Evolutionary conservation across 2,329 filamentous ascomycete genomes (phyloP), one percentile per base, ranked within the genome.

Genomic region (Fusarium devonianum): DNA sequence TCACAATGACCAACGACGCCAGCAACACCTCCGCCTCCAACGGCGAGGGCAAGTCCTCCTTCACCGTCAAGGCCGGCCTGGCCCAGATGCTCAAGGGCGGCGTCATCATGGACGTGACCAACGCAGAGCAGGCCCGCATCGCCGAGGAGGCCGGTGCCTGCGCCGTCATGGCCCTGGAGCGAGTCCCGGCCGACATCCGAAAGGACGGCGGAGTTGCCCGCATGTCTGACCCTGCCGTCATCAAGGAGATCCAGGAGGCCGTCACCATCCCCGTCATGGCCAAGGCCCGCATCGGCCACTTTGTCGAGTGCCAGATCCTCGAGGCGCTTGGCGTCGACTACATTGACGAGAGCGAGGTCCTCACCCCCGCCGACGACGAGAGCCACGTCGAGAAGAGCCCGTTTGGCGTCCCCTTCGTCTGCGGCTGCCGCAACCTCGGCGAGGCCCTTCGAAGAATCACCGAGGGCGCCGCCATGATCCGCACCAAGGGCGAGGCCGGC

Each of bases 201-300:
- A 86, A 81, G 54, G 83, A 96, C 72, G 94, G 94, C 64, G 94
- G 94, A 69, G 94, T 99, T 16, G 92, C 92, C 10, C 89, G 94
- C 74, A 99, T 99, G 94, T 94, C 89, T 2, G 93, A 97, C 77
- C 94, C 94, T 2, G 78, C 82, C 65, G 90, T 97, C 84, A 97
- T 97, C 81, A 88, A 89, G 75, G 90, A 92, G 73, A 97, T 99
- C 72, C 95, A 97, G 85, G 85, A 82, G 3, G 87, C 92, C 29
- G 94, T 97, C 35, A 97, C 93, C 43, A 97, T 97, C 67, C 94
- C 94, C 65, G 94, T 99, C 73, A 97, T 99, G 94, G 94, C 94
- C 58, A 99, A 99, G 79, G 93, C 93, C 17, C 85, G 94, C 70
- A 99, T 97, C 71, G 94, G 94, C 26, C 94, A 99, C 78, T 92